Evolutionary conservation across 208 protist genomes (phyloP).

Genomic region (Trypanosoma cruzi): DNA sequence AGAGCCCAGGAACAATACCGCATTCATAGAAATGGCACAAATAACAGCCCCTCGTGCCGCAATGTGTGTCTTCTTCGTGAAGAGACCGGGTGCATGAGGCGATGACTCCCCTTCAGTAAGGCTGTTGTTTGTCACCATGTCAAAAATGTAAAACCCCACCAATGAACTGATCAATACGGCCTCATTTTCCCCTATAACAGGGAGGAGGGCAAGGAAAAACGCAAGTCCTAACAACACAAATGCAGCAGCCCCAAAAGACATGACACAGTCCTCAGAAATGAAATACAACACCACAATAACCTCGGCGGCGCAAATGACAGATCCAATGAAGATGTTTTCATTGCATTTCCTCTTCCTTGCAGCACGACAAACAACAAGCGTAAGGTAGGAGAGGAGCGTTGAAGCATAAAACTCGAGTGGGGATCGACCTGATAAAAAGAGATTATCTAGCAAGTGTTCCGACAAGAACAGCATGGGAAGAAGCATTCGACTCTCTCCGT

Average conservation of each 20-base stretch:
- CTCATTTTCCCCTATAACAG: slow-evolving; percentile 74
- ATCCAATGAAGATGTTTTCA: slow-evolving; percentile 41
- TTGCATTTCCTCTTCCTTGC: slow-evolving; percentile 38
- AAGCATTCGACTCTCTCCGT: slow-evolving; percentile 79
- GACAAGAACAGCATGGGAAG: slow-evolving; percentile 83
- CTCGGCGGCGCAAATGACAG: slow-evolving; percentile 43
- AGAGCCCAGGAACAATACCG: slow-evolving; percentile 41
- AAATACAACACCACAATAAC: slow-evolving; percentile 53
- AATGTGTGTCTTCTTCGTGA: slow-evolving; percentile 78
- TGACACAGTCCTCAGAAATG: slow-evolving; percentile 61
- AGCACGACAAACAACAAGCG: slow-evolving; percentile 44
- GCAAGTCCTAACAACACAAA: slow-evolving; percentile 69
- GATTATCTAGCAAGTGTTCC: slow-evolving; percentile 62
- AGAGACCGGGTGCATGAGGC: slow-evolving; percentile 46
- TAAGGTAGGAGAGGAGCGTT: slow-evolving; percentile 75
- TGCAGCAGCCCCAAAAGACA: slow-evolving; percentile 59
- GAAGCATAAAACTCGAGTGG: slow-evolving; percentile 85
- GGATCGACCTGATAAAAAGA: slow-evolving; percentile 42
- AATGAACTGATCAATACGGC: slow-evolving; percentile 71
- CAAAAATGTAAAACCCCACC: slow-evolving; percentile 78
- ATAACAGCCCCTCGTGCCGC: slow-evolving; percentile 66
- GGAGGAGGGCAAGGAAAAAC: slow-evolving; percentile 62
- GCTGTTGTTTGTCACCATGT: slow-evolving; percentile 78
- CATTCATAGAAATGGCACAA: slow-evolving; percentile 52
- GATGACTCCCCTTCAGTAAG: slow-evolving; percentile 42